A percentile compares a stretch with the other conserved stretches of the same genome.
Conservation (phyloP, 2,329 filamentous ascomycete genomes). For the Xylariaceae sp. region DNA sequence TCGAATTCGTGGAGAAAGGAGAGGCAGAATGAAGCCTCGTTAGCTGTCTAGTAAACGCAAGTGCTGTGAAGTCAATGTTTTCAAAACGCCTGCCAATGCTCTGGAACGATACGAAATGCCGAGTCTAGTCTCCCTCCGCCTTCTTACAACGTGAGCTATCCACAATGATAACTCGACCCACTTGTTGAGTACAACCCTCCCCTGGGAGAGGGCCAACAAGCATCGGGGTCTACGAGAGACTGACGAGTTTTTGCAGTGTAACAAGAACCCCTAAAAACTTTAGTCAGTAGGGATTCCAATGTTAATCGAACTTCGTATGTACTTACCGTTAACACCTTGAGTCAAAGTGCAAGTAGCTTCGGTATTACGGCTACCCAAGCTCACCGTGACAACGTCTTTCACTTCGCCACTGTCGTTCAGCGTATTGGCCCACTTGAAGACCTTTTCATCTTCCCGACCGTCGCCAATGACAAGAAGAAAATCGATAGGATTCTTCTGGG, state of each 20-base stretch:
- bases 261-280: slow-evolving; percentile 49
- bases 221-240: slow-evolving; percentile 39
- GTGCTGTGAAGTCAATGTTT: background rate
- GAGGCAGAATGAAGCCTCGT: background rate
- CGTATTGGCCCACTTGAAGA: slow-evolving; percentile 92
- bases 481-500: slow-evolving; percentile 59
- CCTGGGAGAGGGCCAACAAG: slow-evolving; percentile 7
- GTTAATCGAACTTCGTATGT: background rate
- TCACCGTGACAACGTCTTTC: slow-evolving; percentile 79
- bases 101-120: background rate
- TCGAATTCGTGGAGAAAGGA: background rate
- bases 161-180: too few species aligned
- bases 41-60: background rate
- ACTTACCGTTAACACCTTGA: slow-evolving; percentile 86
- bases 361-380: slow-evolving; percentile 83
- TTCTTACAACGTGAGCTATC: background rate
- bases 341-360: slow-evolving; percentile 84
- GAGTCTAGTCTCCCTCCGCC: background rate
- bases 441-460: slow-evolving; percentile 88
- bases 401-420: slow-evolving; percentile 62
- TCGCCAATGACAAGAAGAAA: slow-evolving; percentile 91
- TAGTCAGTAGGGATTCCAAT: slow-evolving; percentile 16
- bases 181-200: slow-evolving; percentile 14
- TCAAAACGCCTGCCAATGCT: background rate
- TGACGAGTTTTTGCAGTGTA: slow-evolving; percentile 54